A percentile compares a stretch with the other conserved stretches of the same genome.
These are phyloP conservation scores for Metschnikowia picachoensis DNA, from an alignment of 805 yeast species.

Conservation along the genomic window DNA sequence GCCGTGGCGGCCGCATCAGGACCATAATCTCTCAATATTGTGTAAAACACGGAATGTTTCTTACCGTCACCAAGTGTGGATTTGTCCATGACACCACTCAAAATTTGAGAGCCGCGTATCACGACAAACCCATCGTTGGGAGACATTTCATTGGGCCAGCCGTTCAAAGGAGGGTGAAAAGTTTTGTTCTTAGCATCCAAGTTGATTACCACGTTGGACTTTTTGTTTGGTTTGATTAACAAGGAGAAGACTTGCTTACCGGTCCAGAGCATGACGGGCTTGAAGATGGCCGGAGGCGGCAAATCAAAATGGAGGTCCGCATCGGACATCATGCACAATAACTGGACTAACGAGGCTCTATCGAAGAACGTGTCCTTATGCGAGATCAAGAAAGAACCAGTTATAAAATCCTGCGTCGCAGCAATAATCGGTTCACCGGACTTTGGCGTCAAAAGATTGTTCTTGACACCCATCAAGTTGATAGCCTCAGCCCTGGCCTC, in stretches of 20 bases:
- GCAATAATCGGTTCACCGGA: conserved; percentile 99
- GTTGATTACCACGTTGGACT: conserved; percentile 79
- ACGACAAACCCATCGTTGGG: conserved; percentile 94
- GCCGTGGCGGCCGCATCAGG: conserved; percentile 92
- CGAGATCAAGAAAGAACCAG: conserved; percentile 90
- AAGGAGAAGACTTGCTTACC: conserved; percentile 94
- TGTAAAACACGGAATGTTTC: conserved; percentile 92
- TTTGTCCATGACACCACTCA: conserved; percentile 96
- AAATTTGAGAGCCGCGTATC: conserved; percentile 81
- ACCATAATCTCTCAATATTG: conserved; percentile 94
- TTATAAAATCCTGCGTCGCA: conserved; percentile 98
- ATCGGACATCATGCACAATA: conserved; percentile 94
- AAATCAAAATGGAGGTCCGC: conserved; percentile 82
- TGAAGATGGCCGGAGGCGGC: conserved; percentile 92
- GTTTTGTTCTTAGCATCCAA: conserved; percentile 94
- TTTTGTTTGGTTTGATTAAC: conserved; percentile 75
- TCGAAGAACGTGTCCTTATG: conserved; percentile 92
- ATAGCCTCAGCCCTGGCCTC: conserved; percentile 99
- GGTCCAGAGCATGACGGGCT: conserved; percentile 91
- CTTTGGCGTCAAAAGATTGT: conserved; percentile 90
- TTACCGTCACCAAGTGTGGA: conserved; percentile 96
- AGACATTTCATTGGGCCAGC: conserved; percentile 88
- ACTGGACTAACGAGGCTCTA: conserved; percentile 75
- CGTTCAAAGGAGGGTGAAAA: conserved; percentile 67
- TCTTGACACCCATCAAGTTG: conserved; percentile 95